Evolutionary conservation across 2,329 filamentous ascomycete genomes (phyloP).

Genomic region (Kalmusia sp.): DNA sequence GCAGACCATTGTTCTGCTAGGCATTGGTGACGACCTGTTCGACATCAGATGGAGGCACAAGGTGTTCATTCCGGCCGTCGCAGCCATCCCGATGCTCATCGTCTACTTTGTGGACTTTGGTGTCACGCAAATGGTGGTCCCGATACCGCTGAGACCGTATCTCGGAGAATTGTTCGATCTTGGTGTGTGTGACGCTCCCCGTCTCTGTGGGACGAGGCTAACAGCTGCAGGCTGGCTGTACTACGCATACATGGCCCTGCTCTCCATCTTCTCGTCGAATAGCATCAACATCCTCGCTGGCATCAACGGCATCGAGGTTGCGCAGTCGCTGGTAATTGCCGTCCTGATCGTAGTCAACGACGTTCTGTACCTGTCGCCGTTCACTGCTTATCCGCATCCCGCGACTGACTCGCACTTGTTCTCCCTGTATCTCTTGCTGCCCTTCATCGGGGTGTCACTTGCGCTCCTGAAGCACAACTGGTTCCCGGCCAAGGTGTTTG

Average conservation of each 20-base stretch:
- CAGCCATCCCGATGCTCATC: conserved; percentile 89
- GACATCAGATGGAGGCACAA: conserved; percentile 99
- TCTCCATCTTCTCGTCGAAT: conserved; percentile 98
- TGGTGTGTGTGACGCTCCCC: conserved; percentile 46
- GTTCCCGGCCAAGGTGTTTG: conserved; percentile 94
- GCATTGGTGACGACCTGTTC: conserved; percentile 94
- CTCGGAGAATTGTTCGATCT: conserved; percentile 86
- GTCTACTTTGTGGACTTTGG: conserved; percentile 99
- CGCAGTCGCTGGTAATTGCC: conserved; percentile 91
- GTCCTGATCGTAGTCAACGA: conserved; percentile 86
- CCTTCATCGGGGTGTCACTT: conserved; percentile 89
- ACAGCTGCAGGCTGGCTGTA: conserved; percentile 63
- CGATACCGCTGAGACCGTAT: conserved; percentile 82
- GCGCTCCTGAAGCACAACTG: conserved; percentile 92
- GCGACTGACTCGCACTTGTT: conserved; percentile 96
- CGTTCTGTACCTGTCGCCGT: conserved; percentile 76
- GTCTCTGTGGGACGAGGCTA: conserved; percentile 18
- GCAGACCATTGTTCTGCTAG: conserved; percentile 87
- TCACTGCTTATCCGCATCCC: conserved; percentile 83
- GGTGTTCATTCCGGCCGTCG: conserved; percentile 95
- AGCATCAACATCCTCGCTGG: conserved; percentile 99
- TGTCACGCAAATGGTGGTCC: conserved; percentile 93
- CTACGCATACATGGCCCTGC: conserved; percentile 95
- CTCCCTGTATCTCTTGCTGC: conserved; percentile 91
- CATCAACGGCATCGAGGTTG: conserved; percentile 98